phyloP scores from a whole-genome alignment of 352 stramenopile species.

The Globisporangium yorkense region DNA sequence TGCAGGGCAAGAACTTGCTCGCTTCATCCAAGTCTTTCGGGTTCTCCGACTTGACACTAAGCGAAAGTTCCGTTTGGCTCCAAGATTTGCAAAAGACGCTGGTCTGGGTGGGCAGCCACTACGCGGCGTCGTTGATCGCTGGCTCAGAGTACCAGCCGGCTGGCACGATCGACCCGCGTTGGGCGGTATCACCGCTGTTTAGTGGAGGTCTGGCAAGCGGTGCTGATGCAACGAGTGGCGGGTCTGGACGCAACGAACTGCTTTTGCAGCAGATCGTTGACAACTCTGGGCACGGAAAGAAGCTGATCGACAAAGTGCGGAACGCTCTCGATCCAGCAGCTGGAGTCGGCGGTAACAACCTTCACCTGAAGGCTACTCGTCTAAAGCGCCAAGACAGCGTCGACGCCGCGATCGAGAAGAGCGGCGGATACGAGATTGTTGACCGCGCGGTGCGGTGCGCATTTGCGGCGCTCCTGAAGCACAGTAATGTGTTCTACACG shows the following conservation, averaged over 20 bases:
- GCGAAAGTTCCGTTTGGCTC: constrained; percentile 38
- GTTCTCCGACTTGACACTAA: constrained; percentile 16
- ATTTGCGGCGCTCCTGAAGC: constrained; percentile 78
- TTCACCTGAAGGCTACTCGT: constrained; percentile 49
- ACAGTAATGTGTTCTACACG: constrained; percentile 72
- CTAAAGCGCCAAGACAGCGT: constrained; percentile 83
- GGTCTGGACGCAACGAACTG: constrained; percentile 31
- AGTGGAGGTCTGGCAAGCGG: constrained; percentile 23
- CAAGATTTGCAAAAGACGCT: constrained; percentile 64
- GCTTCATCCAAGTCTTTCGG: not conserved
- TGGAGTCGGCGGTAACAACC: constrained; percentile 32
- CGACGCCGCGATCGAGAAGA: constrained; percentile 80
- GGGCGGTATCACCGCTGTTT: constrained; percentile 50
- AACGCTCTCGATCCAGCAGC: constrained; percentile 54
- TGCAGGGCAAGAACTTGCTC: not conserved
- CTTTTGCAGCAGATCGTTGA: constrained; percentile 74
- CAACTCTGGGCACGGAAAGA: constrained; percentile 67
- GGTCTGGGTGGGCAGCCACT: constrained; percentile 53
- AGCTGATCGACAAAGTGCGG: constrained; percentile 76
- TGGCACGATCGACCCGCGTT: constrained; percentile 27
- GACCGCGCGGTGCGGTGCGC: constrained; percentile 72
- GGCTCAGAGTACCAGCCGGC: constrained; percentile 19
- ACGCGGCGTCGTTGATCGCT: constrained; percentile 50
- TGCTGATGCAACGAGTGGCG: not conserved
- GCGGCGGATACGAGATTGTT: constrained; percentile 72